Evolutionary conservation across 2,329 filamentous ascomycete genomes (phyloP), one percentile per base, ranked within the genome.

Genomic region (Calycina marina): DNA sequence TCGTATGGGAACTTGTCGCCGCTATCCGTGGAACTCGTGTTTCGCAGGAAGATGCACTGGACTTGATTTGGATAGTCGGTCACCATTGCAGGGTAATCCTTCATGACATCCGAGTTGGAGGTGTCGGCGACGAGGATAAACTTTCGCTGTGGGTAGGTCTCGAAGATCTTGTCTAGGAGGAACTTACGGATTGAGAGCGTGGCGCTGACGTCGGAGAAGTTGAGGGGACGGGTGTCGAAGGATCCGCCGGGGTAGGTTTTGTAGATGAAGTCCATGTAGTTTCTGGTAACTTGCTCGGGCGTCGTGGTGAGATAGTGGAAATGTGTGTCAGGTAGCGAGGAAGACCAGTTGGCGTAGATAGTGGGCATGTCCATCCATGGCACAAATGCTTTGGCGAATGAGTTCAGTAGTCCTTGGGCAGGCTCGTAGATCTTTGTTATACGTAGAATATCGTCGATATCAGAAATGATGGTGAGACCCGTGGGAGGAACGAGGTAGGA

Each of bases 231-330:
- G 1, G 77, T 83, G 46, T 86, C 80, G 27, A 50, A 49, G 25
- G 72, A 79, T 26, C 81, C 81, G 10, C 74, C 67, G 0, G 81
- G 81, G 50, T 86, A 86, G 5, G 68, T 82, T 47, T 71, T 69
- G 61, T 79, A 85, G 52, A 86, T 84, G 55, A 78, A 77, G 34
- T 78, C 67, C 77, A 84, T 83, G 57, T 86, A 86, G 43, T 75
- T 77, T 25, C 79, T 63, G 1, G 80, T 83, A 4, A 73, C 66
- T 52, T 86, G 80, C 55, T 85, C 80, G 0, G 80, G 80, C 0
- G 79, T 83, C 0, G 80, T 86, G 0, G 80, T 86, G 13, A 86
- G 62, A 56, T 86, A 86, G 56, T 85, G 79, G 60, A 85, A 86
- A 52, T 85, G 80, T 40, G 75, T 62, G 46, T 81, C 66, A 0